Evolutionary conservation across 2,329 filamentous ascomycete genomes (phyloP), one percentile per base, ranked within the genome.

Genomic region (Monilinia aucupariae): DNA sequence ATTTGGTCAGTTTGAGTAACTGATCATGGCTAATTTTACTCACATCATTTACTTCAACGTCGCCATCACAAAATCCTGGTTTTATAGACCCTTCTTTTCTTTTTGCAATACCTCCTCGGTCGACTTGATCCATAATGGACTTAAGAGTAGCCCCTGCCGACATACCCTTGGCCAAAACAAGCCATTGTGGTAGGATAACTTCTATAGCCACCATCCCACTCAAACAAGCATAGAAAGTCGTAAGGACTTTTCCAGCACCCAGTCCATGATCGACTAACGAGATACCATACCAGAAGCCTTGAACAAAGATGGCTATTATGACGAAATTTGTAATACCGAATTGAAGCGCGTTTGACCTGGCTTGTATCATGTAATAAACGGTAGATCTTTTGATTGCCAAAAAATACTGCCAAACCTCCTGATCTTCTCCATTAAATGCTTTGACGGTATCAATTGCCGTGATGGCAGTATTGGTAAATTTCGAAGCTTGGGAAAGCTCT

Each of bases 251-350:
- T 0, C 87, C 89, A 0, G 90, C 78, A 13, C 78, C 80, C 15
- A 84, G 76, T 0, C 80, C 74, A 1, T 81, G 75, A 12, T 80
- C 78, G 12, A 94, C 85, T 1, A 96, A 80, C 1, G 83, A 78
- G 34, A 88, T 83, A 0, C 92, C 92, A 69, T 92, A 96, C 85
- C 90, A 96, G 71, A 97, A 97, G 0, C 92, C 92, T 63, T 92
- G 83, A 0, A 96, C 87, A 68, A 97, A 97, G 73, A 97, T 86
- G 1, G 80, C 81, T 4, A 91, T 82, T 37, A 88, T 86, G 78
- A 92, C 86, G 68, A 96, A 84, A 53, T 88, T 86, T 59, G 90
- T 81, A 54, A 89, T 83, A 0, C 86, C 87, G 71, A 90, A 85
- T 71, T 96, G 92, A 3, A 86, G 73, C 0, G 89, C 85, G 67